Evolutionary conservation across 129 eudicot species (phyloP).

Genomic region (Logfia minima): DNA sequence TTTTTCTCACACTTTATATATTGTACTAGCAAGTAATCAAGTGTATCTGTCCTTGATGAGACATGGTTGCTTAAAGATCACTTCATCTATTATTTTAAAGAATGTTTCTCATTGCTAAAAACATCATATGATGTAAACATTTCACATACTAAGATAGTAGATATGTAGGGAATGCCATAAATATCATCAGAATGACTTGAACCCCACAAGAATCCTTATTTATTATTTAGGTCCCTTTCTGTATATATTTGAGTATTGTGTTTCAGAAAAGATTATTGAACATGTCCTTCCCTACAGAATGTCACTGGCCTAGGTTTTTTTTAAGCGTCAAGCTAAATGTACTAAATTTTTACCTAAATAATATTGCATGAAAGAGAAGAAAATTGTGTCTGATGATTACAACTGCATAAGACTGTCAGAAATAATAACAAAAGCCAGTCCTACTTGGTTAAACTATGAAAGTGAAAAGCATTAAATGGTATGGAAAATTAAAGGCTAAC

Average conservation of each 20-base stretch:
- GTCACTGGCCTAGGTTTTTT: not conserved
- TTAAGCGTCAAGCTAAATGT: no score
- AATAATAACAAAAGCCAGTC: not conserved
- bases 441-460: not conserved
- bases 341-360: no score
- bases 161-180: constrained; percentile 1
- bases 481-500: not conserved
- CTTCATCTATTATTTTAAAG: constrained; percentile 13
- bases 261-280: not conserved
- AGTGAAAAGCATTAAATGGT: not conserved
- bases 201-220: not conserved
- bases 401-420: not conserved
- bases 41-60: constrained; percentile 10
- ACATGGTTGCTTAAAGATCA: constrained; percentile 2
- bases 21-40: not conserved
- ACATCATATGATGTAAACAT: not conserved
- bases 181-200: constrained; percentile 9
- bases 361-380: not conserved
- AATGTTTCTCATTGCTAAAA: constrained; percentile 7
- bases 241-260: constrained; percentile 18
- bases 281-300: not conserved
- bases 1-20: not conserved
- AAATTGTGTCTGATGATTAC: not conserved
- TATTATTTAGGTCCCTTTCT: constrained; percentile 9
- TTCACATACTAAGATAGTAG: not conserved